These are phyloP conservation scores for Lactifluus rugatus DNA, from an alignment of 768 basidiomycete genomes.

Conservation along the genomic window DNA sequence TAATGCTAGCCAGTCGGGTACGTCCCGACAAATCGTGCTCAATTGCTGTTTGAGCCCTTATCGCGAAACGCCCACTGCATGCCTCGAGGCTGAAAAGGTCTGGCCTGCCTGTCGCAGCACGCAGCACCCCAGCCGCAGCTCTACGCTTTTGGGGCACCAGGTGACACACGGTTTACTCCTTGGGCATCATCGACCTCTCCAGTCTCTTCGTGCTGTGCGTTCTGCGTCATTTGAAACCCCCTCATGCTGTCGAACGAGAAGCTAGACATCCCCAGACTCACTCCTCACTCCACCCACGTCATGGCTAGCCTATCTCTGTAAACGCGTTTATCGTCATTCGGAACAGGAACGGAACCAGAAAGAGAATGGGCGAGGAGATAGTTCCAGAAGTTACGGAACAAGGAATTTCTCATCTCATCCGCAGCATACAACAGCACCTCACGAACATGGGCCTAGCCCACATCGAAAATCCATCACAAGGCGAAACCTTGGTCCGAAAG, in stretches of 20 bases:
- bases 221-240: not conserved
- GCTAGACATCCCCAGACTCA: not conserved
- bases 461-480: not conserved
- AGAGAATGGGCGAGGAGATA: not conserved
- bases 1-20: not conserved
- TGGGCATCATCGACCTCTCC: not conserved
- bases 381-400: not conserved
- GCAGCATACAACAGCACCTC: not conserved
- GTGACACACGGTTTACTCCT: not conserved
- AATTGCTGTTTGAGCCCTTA: not conserved
- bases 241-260: not conserved
- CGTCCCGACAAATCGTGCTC: not conserved
- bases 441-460: not conserved
- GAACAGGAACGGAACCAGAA: not conserved
- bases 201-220: not conserved
- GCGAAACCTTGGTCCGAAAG: not conserved
- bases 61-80: not conserved
- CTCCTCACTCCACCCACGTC: not conserved
- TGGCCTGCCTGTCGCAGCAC: not conserved
- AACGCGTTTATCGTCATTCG: not conserved
- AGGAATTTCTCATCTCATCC: not conserved
- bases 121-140: not conserved
- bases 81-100: not conserved
- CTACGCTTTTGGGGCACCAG: not conserved
- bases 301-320: constrained; percentile 1